phyloP scores from a whole-genome alignment of 148 eudicot species.

The Rhododendron mucronatum region DNA sequence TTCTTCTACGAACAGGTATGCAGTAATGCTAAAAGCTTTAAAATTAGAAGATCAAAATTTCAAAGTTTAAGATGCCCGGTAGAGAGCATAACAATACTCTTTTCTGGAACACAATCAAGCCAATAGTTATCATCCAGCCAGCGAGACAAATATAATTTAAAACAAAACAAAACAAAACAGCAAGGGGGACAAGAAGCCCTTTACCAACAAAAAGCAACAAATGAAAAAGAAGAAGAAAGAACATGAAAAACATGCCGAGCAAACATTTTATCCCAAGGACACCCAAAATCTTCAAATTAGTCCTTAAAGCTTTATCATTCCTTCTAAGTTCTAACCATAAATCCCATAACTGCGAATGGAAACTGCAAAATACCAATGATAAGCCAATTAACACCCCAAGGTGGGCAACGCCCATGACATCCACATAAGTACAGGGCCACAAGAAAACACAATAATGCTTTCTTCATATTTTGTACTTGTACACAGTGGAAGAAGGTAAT shows the following conservation, averaged over 20 bases:
- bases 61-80: background rate
- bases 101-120: background rate
- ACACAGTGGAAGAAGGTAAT: background rate
- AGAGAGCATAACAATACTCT: background rate
- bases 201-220: background rate
- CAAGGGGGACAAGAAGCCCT: background rate
- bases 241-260: background rate
- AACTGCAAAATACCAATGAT: background rate
- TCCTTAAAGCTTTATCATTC: background rate
- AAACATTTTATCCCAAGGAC: background rate
- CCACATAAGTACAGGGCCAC: background rate
- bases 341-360: background rate
- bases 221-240: background rate
- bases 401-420: background rate
- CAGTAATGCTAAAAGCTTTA: background rate
- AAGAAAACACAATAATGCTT: background rate
- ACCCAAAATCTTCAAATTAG: background rate
- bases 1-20: background rate
- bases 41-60: background rate
- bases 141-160: background rate
- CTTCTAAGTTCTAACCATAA: background rate
- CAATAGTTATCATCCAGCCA: background rate
- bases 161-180: background rate
- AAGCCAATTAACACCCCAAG: background rate
- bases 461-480: background rate